Evolutionary conservation across 1,284 basidiomycete genomes (phyloP), one percentile per base, ranked within the genome.

Genomic region (Caloboletus firmus): DNA sequence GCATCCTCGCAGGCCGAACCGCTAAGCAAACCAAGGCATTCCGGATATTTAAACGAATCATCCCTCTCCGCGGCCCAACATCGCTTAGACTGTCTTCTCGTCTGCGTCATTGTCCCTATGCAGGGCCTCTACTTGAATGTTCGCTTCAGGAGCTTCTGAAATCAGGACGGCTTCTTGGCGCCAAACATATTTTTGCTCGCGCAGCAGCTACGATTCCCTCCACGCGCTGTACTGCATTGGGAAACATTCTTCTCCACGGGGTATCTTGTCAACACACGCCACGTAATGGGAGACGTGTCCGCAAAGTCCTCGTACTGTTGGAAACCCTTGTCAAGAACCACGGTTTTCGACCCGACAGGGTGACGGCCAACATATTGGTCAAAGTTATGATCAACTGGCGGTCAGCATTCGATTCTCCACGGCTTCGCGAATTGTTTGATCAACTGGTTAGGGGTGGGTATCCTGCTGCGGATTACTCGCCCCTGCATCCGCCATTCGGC

Each of bases 341-440:
- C 41, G 74, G 65, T 5, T 85, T 87, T 62, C 65, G 64, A 12
- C 78, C 81, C 9, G 86, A 90, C 62, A 76, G 82, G 17, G 74
- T 87, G 35, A 88, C 88, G 8, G 66, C 79, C 52, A 89, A 90
- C 59, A 79, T 87, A 46, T 43, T 88, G 28, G 54, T 87, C 55
- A 85, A 83, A 62, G 76, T 74, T 4, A 66, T 84, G 49, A 65
- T 88, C 45, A 66, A 67, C n/a, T 83, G 80, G 79, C 68, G 65
- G 26, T 58, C 60, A 1, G 69, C 71, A 12, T 66, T 84, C 31
- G 72, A 79, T 55, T 62, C 68, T 5, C 39, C 54, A n/a, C 72
- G 72, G 48, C 66, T 85, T 43, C 76, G 80, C 34, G 70, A 63
- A 20, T 61, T 89, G n/a, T 87, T 89, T 56, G 82, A 88, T 66